Percentiles rank a stretch among this genome's conserved stretches.
phyloP scores from a whole-genome alignment of 352 stramenopile species.

The Peronospora farinosa region DNA sequence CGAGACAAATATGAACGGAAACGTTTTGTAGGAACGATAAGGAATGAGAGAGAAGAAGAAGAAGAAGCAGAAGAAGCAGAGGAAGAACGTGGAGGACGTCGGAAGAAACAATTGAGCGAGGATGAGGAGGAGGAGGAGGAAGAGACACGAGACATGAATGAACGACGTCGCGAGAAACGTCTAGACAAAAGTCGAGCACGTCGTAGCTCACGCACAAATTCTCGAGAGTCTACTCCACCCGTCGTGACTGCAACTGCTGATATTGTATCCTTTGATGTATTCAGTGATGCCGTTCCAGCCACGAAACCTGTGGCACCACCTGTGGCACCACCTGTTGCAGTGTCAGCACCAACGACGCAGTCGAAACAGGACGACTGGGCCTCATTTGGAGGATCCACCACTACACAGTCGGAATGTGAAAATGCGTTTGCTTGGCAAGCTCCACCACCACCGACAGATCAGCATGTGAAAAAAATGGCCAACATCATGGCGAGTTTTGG shows the following conservation, averaged over 20 bases:
- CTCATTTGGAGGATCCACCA: slow-evolving; percentile 53
- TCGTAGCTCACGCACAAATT: slow-evolving; percentile 32
- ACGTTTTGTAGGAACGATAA: slow-evolving; percentile 53
- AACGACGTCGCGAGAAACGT: slow-evolving; percentile 12
- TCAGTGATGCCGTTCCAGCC: slow-evolving; percentile 33
- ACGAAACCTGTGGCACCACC: slow-evolving; percentile 2
- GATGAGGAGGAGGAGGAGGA: slow-evolving; percentile 35
- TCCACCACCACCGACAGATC: slow-evolving; percentile 32
- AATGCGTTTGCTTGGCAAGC: slow-evolving; percentile 43
- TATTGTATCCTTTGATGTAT: slow-evolving; percentile 73
- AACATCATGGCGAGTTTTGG: slow-evolving; percentile 87
- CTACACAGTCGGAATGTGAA: slow-evolving; percentile 26
- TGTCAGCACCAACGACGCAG: not conserved
- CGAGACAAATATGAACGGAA: slow-evolving; percentile 88
- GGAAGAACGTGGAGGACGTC: slow-evolving; percentile 21
- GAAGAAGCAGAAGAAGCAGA: too few species aligned
- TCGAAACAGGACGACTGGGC: slow-evolving; percentile 69
- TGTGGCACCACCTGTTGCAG: not conserved
- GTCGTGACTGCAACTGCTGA: slow-evolving; percentile 30
- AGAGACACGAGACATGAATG: not conserved
- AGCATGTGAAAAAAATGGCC: slow-evolving; percentile 72
- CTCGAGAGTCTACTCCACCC: slow-evolving; percentile 31
- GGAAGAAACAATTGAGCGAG: slow-evolving; percentile 38
- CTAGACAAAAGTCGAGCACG: slow-evolving; percentile 17
- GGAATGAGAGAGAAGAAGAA: slow-evolving; percentile 14